A percentile compares a stretch with the other conserved stretches of the same genome.
These are phyloP conservation scores for Populus nigra DNA, from an alignment of 345 rosid genomes.

Conservation along the genomic window DNA sequence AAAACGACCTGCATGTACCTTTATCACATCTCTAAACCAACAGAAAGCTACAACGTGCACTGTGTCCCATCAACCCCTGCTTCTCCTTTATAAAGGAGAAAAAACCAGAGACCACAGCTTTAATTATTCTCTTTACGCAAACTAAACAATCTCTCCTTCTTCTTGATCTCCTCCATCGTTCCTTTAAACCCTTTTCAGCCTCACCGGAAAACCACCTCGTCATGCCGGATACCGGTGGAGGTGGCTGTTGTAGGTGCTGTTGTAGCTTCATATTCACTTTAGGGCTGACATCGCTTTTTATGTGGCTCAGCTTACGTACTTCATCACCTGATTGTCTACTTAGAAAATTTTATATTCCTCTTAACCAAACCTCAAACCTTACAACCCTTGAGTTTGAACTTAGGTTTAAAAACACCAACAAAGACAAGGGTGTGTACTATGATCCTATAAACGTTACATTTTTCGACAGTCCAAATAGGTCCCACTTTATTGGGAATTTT, in stretches of 20 bases:
- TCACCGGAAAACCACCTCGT: conserved; percentile 8
- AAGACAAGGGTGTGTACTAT: conserved; percentile 65
- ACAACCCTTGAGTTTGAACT: conserved; percentile 48
- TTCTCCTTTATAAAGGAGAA: neutral
- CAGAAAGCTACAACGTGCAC: neutral
- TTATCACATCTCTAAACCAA: neutral
- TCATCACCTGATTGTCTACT: conserved; percentile 56
- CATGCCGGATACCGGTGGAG: conserved; percentile 30
- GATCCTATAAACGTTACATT: conserved; percentile 50
- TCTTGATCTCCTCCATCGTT: neutral
- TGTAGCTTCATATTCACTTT: conserved; percentile 49
- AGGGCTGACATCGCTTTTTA: conserved; percentile 60
- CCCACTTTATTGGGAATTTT: conserved; percentile 16
- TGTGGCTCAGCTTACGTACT: conserved; percentile 75
- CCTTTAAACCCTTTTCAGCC: neutral
- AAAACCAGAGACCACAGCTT: neutral
- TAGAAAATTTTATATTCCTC: conserved; percentile 49
- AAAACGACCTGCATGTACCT: neutral
- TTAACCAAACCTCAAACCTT: conserved; percentile 37
- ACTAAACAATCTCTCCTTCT: neutral
- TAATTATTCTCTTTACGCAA: neutral
- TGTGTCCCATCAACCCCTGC: neutral
- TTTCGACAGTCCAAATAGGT: conserved; percentile 16
- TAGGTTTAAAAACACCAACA: conserved; percentile 58
- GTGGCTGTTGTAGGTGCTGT: conserved; percentile 52